phyloP scores from a whole-genome alignment of 2,329 filamentous ascomycete genomes.

The Triangularia verruculosa region DNA sequence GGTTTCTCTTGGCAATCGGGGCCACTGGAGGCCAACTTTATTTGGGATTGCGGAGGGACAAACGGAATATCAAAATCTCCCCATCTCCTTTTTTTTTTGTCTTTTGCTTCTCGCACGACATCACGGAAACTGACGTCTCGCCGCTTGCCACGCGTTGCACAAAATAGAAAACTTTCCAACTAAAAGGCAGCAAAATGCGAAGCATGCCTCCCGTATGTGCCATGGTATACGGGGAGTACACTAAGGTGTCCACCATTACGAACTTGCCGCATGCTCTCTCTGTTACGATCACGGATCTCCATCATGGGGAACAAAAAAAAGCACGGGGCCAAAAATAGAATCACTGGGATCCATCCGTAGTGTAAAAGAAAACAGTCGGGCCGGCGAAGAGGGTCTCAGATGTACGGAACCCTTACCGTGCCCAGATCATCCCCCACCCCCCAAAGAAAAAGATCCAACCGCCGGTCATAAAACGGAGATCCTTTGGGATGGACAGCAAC shows the following conservation, averaged over 20 bases:
- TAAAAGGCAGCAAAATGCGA: too few species aligned
- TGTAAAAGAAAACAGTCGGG: background rate
- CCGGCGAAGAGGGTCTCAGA: background rate
- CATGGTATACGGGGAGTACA: background rate
- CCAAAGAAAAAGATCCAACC: background rate
- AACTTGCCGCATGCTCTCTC: background rate
- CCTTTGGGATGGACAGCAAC: background rate
- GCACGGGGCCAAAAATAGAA: background rate
- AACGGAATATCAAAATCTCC: background rate
- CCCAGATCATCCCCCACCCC: background rate
- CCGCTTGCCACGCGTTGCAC: constrained; percentile 10
- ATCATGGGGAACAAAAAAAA: background rate
- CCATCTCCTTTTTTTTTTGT: background rate
- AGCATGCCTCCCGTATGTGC: background rate
- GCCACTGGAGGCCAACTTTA: background rate
- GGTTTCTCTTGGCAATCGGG: background rate
- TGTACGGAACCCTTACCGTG: background rate
- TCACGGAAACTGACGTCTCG: constrained; percentile 8
- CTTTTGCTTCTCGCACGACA: background rate
- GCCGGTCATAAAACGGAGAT: background rate
- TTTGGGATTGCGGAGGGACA: background rate
- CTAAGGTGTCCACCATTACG: background rate
- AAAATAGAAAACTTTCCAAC: background rate
- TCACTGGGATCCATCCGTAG: background rate
- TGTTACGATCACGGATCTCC: background rate